phyloP scores from a whole-genome alignment of 2,329 filamentous ascomycete species.

The Fusarium drepaniforme region DNA sequence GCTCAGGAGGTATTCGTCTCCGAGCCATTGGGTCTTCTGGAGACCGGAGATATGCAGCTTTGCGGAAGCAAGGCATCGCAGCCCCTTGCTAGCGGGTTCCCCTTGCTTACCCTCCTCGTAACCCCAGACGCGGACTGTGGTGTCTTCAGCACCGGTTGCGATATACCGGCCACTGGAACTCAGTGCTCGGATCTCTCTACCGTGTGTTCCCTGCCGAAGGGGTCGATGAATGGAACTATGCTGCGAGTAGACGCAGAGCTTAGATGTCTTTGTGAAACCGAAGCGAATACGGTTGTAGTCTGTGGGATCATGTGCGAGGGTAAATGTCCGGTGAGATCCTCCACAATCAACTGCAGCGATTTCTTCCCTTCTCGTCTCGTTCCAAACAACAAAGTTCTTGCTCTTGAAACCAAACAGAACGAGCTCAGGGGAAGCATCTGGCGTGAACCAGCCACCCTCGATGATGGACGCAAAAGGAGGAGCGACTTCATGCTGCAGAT shows the following conservation, averaged over 20 bases:
- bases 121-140: constrained; percentile 78
- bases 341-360: constrained; percentile 83
- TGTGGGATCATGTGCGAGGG: constrained; percentile 51
- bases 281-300: constrained; percentile 61
- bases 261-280: constrained; percentile 80
- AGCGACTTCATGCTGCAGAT: constrained; percentile 74
- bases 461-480: constrained; percentile 82
- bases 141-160: constrained; percentile 81
- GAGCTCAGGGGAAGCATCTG: constrained; percentile 62
- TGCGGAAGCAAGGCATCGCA: constrained; percentile 72
- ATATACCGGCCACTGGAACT: constrained; percentile 57
- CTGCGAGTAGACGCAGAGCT: constrained; percentile 62
- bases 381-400: constrained; percentile 85
- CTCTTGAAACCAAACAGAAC: constrained; percentile 85
- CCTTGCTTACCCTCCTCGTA: constrained; percentile 47
- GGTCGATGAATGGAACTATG: constrained; percentile 52
- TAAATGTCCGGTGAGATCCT: constrained; percentile 84
- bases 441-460: constrained; percentile 75
- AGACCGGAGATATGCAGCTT: constrained; percentile 87
- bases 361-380: constrained; percentile 78
- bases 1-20: constrained; percentile 81
- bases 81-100: constrained; percentile 21
- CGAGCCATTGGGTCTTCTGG: constrained; percentile 83
- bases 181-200: constrained; percentile 80
- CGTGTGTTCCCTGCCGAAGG: constrained; percentile 81